Base-by-base conservation (phyloP, 352 stramenopile species). In the Phytopythium aichiense region DNA sequence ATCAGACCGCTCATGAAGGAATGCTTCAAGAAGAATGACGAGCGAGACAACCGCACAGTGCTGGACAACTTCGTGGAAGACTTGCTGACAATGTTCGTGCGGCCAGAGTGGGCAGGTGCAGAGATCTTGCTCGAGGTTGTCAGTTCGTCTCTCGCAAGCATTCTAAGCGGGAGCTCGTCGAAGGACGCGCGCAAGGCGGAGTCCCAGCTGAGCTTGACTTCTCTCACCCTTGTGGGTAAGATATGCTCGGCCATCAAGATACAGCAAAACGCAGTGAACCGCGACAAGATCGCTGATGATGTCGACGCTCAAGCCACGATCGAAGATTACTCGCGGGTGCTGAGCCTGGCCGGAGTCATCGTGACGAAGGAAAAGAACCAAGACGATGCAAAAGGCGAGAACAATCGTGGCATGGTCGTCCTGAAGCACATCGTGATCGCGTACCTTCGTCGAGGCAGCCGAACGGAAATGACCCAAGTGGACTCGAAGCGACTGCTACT, bases 21-120 rank as follows among this genome's bases (percentile, higher is more conserved):
- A 56, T 95, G 84, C 57, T 76, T 91, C 70, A 94, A 93, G 67
- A 95, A 92, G 64, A 77, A 71, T 11, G 86, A 95, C 59, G 84
- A 93, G 33, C 69, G 80, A 37, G 81, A 93, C 56, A 81, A 88
- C 65, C 83, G 86, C 23, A 68, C 88, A 49, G 67, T 89, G 18
- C 67, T 96, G 16, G 88, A 94, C 20, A 88, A 94, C 43, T 91
- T 95, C 58, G 68, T 89, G 30, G 86, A 96, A 65, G 88, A 96
- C 63, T 56, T 96, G 37, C 72, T 96, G 16, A 68, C 74, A 9
- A 89, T 96, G 77, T 89, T 94, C 67, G 68, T 76, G 20, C 80
- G 74, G n/a, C 84, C 86, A 15, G 88, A 96, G 60, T 95, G 84
- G 82, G 23, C 67, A 22, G 86, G 84, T 16, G 86, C 87, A 0